Evolutionary conservation across 2,329 filamentous ascomycete genomes (phyloP).

Genomic region (Neophaeococcomyces aloes): DNA sequence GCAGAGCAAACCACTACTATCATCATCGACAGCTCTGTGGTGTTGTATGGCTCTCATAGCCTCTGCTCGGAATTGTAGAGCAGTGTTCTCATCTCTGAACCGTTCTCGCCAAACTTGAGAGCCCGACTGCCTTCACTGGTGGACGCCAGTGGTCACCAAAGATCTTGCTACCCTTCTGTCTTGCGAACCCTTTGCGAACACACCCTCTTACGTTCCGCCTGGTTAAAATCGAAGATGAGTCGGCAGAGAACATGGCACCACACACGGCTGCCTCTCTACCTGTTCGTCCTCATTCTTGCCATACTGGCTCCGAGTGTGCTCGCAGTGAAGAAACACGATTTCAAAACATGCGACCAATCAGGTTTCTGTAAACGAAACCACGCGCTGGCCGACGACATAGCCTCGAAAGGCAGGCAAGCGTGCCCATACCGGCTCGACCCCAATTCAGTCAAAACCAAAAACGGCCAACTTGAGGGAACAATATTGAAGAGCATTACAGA

Average conservation of each 20-base stretch:
- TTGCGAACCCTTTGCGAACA: neutral
- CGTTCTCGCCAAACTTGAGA: too few species aligned
- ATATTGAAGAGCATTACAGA: slow-evolving; percentile 69
- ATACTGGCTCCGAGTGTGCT: slow-evolving; percentile 55
- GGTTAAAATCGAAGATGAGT: slow-evolving; percentile 15
- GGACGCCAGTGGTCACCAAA: too few species aligned
- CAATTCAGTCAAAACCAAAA: slow-evolving; percentile 61
- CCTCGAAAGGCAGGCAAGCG: slow-evolving; percentile 57
- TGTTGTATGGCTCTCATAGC: too few species aligned
- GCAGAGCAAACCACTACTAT: too few species aligned
- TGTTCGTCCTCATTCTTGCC: slow-evolving; percentile 51
- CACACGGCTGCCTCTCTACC: slow-evolving; percentile 38
- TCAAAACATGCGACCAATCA: slow-evolving; percentile 91
- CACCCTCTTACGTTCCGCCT: too few species aligned
- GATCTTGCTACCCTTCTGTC: too few species aligned
- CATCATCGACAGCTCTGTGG: too few species aligned
- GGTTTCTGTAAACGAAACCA: slow-evolving; percentile 97
- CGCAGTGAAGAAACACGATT: slow-evolving; percentile 96
- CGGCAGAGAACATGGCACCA: slow-evolving; percentile 15
- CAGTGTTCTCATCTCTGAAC: too few species aligned
- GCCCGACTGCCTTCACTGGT: too few species aligned
- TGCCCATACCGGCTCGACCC: slow-evolving; percentile 70
- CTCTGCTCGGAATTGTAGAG: too few species aligned
- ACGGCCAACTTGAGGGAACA: slow-evolving; percentile 67
- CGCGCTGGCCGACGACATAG: slow-evolving; percentile 69